These are phyloP conservation scores for Alternaria infectoria DNA, from an alignment of 2,329 filamentous ascomycete genomes.

Conservation along the genomic window DNA sequence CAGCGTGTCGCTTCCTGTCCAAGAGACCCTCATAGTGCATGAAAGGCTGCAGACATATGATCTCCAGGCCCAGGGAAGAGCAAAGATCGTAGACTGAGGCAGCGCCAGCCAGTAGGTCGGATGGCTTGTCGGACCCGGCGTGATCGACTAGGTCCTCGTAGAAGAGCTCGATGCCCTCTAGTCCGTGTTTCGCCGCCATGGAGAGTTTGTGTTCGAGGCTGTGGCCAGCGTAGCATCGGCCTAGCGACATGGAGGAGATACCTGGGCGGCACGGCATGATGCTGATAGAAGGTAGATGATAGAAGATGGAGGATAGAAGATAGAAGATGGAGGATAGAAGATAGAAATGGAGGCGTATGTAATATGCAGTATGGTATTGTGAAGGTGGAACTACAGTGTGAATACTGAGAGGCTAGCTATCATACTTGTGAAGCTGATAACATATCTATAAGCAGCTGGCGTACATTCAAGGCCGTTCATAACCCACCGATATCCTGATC, in stretches of 20 bases:
- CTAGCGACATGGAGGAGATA: conserved; percentile 79
- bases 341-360: neutral
- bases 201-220: conserved; percentile 70
- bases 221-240: conserved; percentile 72
- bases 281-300: neutral
- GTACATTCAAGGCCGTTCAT: neutral
- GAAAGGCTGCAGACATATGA: conserved; percentile 78
- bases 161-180: conserved; percentile 76
- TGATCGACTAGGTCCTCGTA: conserved; percentile 75
- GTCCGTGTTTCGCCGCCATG: conserved; percentile 68
- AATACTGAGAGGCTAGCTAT: neutral
- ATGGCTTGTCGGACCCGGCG: conserved; percentile 53
- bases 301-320: neutral
- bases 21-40: conserved; percentile 77
- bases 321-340: neutral
- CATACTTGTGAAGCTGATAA: neutral
- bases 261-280: conserved; percentile 64
- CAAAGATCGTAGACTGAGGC: conserved; percentile 64
- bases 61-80: conserved; percentile 59
- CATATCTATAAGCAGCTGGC: neutral
- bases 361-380: neutral
- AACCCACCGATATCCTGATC: neutral
- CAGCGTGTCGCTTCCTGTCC: conserved; percentile 64
- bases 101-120: conserved; percentile 65
- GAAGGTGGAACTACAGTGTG: neutral